These are phyloP conservation scores for Cryptococcus sp. DNA, from an alignment of 1,284 basidiomycete species.

Conservation along the genomic window DNA sequence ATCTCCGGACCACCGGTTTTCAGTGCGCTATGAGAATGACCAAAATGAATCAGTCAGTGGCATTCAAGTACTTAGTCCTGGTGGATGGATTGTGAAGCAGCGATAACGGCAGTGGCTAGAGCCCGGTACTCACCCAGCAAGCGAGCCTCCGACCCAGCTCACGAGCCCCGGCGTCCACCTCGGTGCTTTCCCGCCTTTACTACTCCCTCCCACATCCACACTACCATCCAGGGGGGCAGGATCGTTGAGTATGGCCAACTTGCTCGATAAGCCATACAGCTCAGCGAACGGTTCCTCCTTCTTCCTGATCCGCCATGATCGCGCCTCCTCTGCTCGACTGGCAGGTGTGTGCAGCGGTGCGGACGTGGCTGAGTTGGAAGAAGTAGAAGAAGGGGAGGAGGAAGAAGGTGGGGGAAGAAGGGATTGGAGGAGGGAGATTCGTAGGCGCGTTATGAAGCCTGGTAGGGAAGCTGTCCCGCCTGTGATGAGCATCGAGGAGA, in stretches of 20 bases:
- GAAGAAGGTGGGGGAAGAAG: conserved; percentile 58
- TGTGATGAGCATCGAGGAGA: conserved; percentile 75
- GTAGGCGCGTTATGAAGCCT: conserved; percentile 83
- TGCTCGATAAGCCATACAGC: conserved; percentile 67
- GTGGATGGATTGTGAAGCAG: conserved; percentile 3
- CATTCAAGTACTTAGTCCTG: conserved; percentile 1
- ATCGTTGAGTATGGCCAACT: conserved; percentile 81
- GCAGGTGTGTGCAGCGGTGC: conserved; percentile 23
- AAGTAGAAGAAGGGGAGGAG: conserved; percentile 57
- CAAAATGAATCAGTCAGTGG: neutral
- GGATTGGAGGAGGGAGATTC: conserved; percentile 68
- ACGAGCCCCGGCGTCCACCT: conserved; percentile 76
- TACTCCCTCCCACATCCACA: conserved; percentile 45
- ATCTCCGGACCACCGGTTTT: conserved; percentile 83
- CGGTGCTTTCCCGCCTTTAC: conserved; percentile 75
- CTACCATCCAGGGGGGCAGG: conserved; percentile 55
- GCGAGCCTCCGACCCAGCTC: conserved; percentile 89
- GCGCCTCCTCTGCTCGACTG: conserved; percentile 2
- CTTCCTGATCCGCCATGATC: conserved; percentile 27
- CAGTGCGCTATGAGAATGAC: conserved; percentile 59
- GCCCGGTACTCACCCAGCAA: conserved; percentile 70
- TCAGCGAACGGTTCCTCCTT: conserved; percentile 70
- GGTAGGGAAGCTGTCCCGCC: conserved; percentile 91
- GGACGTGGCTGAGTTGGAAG: neutral
- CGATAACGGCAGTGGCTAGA: too few relatives aligned